phyloP scores from a whole-genome alignment of 1,284 basidiomycete species.

The Ustilago tritici region DNA sequence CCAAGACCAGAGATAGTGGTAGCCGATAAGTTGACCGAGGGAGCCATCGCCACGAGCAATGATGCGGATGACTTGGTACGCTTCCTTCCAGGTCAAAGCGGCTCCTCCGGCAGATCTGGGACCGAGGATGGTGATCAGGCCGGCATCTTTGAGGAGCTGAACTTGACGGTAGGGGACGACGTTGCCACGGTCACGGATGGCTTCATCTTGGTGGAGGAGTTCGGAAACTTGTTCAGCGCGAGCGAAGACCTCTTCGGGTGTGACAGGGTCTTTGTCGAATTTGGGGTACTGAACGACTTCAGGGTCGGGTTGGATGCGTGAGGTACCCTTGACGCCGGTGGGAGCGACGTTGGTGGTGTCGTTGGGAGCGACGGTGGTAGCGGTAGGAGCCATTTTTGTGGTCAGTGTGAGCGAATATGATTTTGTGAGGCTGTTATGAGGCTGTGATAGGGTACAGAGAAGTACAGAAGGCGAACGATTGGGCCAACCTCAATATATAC shows the following conservation, averaged over 20 bases:
- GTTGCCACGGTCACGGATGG: slow-evolving; percentile 65
- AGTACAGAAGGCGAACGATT: not conserved
- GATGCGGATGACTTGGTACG: slow-evolving; percentile 62
- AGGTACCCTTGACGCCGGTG: slow-evolving; percentile 31
- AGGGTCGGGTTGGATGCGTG: slow-evolving; percentile 62
- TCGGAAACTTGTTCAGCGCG: slow-evolving; percentile 65
- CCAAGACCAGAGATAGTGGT: slow-evolving; percentile 64
- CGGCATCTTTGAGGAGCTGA: slow-evolving; percentile 67
- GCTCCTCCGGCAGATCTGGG: slow-evolving; percentile 61
- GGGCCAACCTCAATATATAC: not conserved
- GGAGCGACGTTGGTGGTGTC: slow-evolving; percentile 24
- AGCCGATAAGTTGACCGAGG: slow-evolving; percentile 62
- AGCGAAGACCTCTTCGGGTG: slow-evolving; percentile 55
- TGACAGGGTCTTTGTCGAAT: slow-evolving; percentile 52
- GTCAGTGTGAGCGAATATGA: not conserved
- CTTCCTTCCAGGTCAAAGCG: slow-evolving; percentile 60
- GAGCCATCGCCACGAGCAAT: slow-evolving; percentile 66
- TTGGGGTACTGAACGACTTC: slow-evolving; percentile 61
- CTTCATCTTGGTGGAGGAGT: slow-evolving; percentile 64
- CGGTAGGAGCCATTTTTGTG: slow-evolving; percentile 50
- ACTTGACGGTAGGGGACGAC: slow-evolving; percentile 67
- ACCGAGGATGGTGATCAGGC: slow-evolving; percentile 65
- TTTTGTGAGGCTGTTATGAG: not conserved
- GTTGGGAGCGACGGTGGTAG: slow-evolving; percentile 40
- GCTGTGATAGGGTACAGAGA: not conserved